phyloP scores from a whole-genome alignment of 2,329 filamentous ascomycete genomes.

The Mycosphaerella arachidis region DNA sequence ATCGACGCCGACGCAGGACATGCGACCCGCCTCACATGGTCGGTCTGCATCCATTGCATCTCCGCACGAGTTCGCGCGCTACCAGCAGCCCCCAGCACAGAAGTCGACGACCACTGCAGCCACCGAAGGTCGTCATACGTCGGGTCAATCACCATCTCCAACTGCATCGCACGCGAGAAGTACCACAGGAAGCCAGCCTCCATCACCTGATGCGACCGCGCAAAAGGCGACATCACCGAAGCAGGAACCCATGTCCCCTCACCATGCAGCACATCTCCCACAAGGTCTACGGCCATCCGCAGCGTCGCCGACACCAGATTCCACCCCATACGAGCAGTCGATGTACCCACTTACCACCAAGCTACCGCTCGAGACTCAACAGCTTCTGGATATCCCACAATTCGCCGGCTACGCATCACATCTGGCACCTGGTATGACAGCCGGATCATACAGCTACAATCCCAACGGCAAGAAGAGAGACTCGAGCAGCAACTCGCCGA shows the following conservation, averaged over 20 bases:
- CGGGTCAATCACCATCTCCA: slow-evolving; percentile 8
- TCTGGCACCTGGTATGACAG: slow-evolving; percentile 10
- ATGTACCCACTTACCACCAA: slow-evolving; percentile 44
- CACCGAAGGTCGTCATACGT: slow-evolving; percentile 8
- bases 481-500: neutral
- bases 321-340: slow-evolving; percentile 2
- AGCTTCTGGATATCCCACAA: slow-evolving; percentile 43
- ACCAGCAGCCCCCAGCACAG: slow-evolving; percentile 24
- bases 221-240: slow-evolving; percentile 6
- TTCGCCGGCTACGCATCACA: slow-evolving; percentile 6
- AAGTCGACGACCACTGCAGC: slow-evolving; percentile 13
- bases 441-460: slow-evolving; percentile 21
- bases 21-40: slow-evolving; percentile 36
- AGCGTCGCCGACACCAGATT: neutral
- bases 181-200: slow-evolving; percentile 11
- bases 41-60: slow-evolving; percentile 45
- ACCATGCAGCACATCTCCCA: neutral
- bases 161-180: slow-evolving; percentile 14
- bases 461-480: slow-evolving; percentile 32
- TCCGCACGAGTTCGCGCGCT: slow-evolving; percentile 33
- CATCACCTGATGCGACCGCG: slow-evolving; percentile 8
- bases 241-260: slow-evolving; percentile 11
- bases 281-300: slow-evolving; percentile 2
- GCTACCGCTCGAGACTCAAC: slow-evolving; percentile 51
- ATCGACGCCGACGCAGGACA: slow-evolving; percentile 27